Percentiles rank a stretch among this genome's conserved stretches.
Evolutionary conservation across 1,284 basidiomycete species (phyloP).

Genomic region (Cerrena zonata): DNA sequence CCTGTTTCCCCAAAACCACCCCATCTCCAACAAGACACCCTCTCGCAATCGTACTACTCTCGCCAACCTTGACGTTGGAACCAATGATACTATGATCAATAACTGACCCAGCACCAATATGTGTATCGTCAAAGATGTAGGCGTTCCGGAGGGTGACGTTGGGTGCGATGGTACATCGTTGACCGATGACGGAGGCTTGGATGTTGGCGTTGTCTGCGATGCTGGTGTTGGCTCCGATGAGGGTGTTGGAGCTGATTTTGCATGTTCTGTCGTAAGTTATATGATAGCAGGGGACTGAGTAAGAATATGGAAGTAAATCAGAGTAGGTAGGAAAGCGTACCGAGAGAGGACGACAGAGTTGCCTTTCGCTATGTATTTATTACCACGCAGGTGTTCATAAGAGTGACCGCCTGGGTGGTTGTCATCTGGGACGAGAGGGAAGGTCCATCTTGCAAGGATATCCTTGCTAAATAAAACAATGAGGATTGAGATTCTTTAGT

Average conservation of each 20-base stretch:
- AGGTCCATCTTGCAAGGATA: conserved; percentile 87
- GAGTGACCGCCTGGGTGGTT: conserved; percentile 77
- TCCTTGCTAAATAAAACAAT: conserved; percentile 60
- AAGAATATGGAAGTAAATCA: background rate
- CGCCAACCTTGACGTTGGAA: conserved; percentile 65
- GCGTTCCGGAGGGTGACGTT: conserved; percentile 63
- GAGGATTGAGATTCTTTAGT: background rate
- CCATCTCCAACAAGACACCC: conserved; percentile 80
- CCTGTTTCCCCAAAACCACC: conserved; percentile 71
- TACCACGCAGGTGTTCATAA: conserved; percentile 81
- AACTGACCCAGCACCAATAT: conserved; percentile 71
- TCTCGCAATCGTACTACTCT: conserved; percentile 53
- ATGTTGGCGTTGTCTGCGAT: conserved; percentile 64
- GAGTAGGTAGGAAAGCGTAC: conserved; percentile 34
- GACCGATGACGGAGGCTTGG: conserved; percentile 70
- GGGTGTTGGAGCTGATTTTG: conserved; percentile 75
- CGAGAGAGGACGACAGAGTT: conserved; percentile 70
- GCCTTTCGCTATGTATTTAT: conserved; percentile 79
- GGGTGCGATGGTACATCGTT: conserved; percentile 63
- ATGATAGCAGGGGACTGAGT: conserved; percentile 2
- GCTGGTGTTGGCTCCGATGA: conserved; percentile 69
- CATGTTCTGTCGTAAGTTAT: conserved; percentile 50
- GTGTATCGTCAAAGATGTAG: conserved; percentile 78
- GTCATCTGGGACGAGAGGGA: conserved; percentile 90
- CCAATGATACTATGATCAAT: conserved; percentile 80